Evolutionary conservation across 257 asterid genomes (phyloP), one percentile per base, ranked within the genome.

Genomic region (Ehretia macrophylla): DNA sequence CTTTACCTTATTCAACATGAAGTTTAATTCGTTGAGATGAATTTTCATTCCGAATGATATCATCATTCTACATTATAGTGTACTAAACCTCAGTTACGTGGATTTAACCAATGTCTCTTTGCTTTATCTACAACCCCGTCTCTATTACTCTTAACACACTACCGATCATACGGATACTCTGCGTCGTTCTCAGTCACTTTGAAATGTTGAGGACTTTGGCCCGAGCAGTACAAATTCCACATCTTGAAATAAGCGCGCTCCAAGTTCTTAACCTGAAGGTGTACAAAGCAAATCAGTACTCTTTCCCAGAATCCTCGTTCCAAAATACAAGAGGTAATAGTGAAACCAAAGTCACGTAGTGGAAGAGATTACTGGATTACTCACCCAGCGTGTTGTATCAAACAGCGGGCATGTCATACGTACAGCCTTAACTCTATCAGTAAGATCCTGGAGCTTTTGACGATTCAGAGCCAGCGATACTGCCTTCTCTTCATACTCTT

Each of bases 401-500:
- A 93, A 93, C 17, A 93, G 79, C 56, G 99, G 99, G 59, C 97
- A 89, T 20, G 74, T 83, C 72, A 84, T 17, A 14, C 99, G 91
- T 32, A 77, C 85, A 9, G 94, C 96, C 79, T 85, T 93, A 47
- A 93, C 93, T 75, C 66, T 81, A 66, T 77, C 77, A 22, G 88
- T 84, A 58, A 93, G 99, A 71, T 83, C 94, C 67, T 81, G 83
- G 59, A 93, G 96, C 84, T 86, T 86, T 20, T 78, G 22, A n/a
- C 74, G 89, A 65, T 93, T 77, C 54, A 86, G 76, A 17, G 96
- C 99, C 72, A 93, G 64, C 14, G 85, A 69, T 22, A 93, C 95
- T 4, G 99, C 99, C 70, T 62, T 89, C 76, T 93, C 99, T 72
- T 93, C 99, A 19, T 93, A 93, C 73, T 93, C 99, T 68, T 82